A percentile compares a stretch with the other conserved stretches of the same genome.
phyloP scores from a whole-genome alignment of 352 stramenopile genomes.

The Phytophthora aleatoria region DNA sequence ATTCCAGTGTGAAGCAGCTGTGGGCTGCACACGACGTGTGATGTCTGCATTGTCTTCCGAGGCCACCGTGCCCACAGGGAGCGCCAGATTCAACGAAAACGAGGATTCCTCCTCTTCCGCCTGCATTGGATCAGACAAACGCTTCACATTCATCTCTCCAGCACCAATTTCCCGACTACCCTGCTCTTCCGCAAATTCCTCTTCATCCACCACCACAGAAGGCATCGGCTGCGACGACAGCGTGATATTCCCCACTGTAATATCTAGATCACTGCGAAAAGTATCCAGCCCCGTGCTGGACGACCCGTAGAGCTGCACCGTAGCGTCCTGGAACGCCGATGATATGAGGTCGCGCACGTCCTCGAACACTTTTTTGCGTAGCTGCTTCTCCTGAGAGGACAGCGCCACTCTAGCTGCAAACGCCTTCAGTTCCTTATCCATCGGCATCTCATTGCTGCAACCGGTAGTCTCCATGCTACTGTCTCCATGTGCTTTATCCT shows the following conservation, averaged over 20 bases:
- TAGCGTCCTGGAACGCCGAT: constrained; percentile 44
- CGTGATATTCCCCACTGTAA: constrained; percentile 65
- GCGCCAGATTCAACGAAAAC: constrained; percentile 70
- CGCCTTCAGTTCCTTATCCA: constrained; percentile 51
- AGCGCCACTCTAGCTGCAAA: constrained; percentile 57
- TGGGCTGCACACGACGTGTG: constrained; percentile 34
- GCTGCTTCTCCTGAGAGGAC: constrained; percentile 43
- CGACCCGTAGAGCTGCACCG: constrained; percentile 70
- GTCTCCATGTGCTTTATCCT: constrained; percentile 2
- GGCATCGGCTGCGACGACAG: constrained; percentile 26
- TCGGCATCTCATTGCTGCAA: constrained; percentile 13
- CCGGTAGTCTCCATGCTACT: not conserved
- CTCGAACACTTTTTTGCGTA: constrained; percentile 45
- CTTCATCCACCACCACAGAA: constrained; percentile 20
- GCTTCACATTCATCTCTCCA: not conserved
- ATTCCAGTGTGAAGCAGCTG: constrained; percentile 75
- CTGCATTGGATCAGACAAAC: constrained; percentile 6
- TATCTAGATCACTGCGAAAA: constrained; percentile 77
- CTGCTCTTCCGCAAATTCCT: constrained; percentile 1
- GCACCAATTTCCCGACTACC: not conserved
- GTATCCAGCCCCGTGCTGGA: constrained; percentile 74
- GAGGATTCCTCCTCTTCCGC: constrained; percentile 39
- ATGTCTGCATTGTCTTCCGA: constrained; percentile 33
- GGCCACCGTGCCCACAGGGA: constrained; percentile 27
- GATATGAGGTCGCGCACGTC: constrained; percentile 54